These are phyloP conservation scores for Nitzschia sp. DNA, from an alignment of 108 stramenopile species.

Conservation along the genomic window DNA sequence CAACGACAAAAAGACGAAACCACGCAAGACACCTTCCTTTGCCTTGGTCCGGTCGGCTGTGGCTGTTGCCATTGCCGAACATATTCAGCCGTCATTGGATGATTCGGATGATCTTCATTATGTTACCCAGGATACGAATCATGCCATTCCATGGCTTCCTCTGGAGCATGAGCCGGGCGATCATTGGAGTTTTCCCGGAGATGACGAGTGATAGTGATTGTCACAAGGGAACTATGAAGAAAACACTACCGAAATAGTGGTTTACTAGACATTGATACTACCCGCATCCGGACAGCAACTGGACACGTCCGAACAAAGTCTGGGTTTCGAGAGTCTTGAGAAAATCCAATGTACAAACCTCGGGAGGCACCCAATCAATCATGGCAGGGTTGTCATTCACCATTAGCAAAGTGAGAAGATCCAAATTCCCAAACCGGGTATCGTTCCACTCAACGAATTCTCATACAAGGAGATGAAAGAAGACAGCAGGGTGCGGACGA, in stretches of 20 bases:
- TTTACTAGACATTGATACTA: not conserved
- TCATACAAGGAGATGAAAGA: constrained; percentile 7
- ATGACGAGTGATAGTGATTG: not conserved
- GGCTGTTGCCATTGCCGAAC: constrained; percentile 41
- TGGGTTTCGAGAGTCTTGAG: too few species aligned
- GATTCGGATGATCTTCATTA: not conserved
- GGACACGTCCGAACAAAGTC: too few species aligned
- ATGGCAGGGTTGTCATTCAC: too few species aligned
- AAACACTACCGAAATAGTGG: not conserved
- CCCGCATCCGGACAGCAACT: too few species aligned
- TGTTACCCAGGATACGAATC: not conserved
- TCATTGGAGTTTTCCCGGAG: constrained; percentile 5
- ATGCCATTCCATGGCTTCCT: constrained; percentile 28
- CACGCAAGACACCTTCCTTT: constrained; percentile 10
- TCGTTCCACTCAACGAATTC: constrained; percentile 22
- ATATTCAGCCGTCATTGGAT: constrained; percentile 16
- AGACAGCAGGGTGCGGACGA: too few species aligned
- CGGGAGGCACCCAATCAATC: too few species aligned
- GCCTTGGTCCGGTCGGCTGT: constrained; percentile 44
- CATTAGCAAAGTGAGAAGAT: too few species aligned
- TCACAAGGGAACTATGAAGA: not conserved
- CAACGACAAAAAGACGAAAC: not conserved
- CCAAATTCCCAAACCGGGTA: constrained; percentile 13
- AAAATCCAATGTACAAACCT: too few species aligned
- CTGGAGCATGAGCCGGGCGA: not conserved